phyloP scores from a whole-genome alignment of 2,329 filamentous ascomycete genomes.

The Claviceps sp. region DNA sequence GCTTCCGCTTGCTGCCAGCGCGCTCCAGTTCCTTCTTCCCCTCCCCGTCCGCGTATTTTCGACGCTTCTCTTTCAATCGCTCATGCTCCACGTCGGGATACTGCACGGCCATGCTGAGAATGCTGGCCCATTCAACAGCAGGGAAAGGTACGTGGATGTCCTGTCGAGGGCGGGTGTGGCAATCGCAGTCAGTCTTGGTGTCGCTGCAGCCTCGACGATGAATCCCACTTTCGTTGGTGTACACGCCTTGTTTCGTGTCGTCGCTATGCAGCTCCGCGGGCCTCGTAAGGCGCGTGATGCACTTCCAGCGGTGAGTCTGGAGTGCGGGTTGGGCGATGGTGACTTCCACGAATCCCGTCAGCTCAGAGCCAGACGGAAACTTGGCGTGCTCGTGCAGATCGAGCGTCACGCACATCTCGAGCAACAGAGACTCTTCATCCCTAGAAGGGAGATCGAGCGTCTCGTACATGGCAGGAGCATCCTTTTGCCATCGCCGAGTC shows the following conservation, averaged over 20 bases:
- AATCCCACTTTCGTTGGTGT: constrained; percentile 36
- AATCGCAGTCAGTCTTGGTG: constrained; percentile 35
- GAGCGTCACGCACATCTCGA: constrained; percentile 50
- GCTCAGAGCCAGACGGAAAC: constrained; percentile 45
- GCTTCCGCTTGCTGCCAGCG: constrained; percentile 25
- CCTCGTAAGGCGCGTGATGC: constrained; percentile 43
- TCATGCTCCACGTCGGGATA: constrained; percentile 33
- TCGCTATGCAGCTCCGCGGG: constrained; percentile 40
- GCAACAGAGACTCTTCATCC: constrained; percentile 40
- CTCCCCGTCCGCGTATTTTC: constrained; percentile 18
- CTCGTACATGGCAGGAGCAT: constrained; percentile 42
- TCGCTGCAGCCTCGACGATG: constrained; percentile 40
- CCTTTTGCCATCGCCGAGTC: constrained; percentile 41
- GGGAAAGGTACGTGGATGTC: constrained; percentile 44
- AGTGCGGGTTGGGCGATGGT: constrained; percentile 39
- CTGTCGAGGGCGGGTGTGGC: constrained; percentile 31
- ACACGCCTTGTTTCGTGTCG: constrained; percentile 29
- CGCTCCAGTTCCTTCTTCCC: constrained; percentile 22
- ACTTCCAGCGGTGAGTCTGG: constrained; percentile 46
- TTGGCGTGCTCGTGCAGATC: constrained; percentile 43
- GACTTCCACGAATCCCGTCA: constrained; percentile 46
- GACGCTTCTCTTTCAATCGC: constrained; percentile 24
- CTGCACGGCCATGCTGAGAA: constrained; percentile 41
- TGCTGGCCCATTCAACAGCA: constrained; percentile 43
- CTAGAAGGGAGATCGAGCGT: constrained; percentile 34